phyloP scores from a whole-genome alignment of 2,329 filamentous ascomycete genomes.

The Pyricularia pennisetigena region DNA sequence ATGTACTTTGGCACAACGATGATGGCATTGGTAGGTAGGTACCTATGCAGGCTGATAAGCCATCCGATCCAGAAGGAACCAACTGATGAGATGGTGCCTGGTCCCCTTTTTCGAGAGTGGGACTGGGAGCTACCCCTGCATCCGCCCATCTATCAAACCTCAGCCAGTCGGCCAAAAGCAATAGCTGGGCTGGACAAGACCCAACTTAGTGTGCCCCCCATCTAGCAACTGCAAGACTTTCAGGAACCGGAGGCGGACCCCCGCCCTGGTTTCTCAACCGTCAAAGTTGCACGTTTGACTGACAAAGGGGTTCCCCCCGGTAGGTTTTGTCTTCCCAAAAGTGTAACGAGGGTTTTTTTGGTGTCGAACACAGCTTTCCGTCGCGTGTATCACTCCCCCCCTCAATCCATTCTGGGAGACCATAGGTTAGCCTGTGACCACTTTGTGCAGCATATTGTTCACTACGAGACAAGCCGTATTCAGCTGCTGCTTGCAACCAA shows the following conservation, averaged over 20 bases:
- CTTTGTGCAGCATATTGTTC: background rate
- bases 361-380: background rate
- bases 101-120: background rate
- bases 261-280: background rate
- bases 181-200: background rate
- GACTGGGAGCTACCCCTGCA: background rate
- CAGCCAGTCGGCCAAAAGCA: background rate
- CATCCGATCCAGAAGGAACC: background rate
- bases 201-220: background rate
- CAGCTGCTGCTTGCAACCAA: background rate
- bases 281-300: background rate
- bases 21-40: background rate
- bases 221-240: background rate
- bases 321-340: background rate
- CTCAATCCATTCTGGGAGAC: background rate
- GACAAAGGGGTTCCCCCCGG: background rate
- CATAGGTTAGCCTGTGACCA: background rate
- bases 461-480: background rate
- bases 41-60: background rate
- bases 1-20: background rate
- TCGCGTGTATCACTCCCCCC: background rate
- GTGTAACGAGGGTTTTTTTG: background rate
- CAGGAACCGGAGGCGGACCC: background rate
- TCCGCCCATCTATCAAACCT: background rate
- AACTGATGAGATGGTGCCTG: background rate